phyloP scores from a whole-genome alignment of 352 stramenopile species.

The Globisporangium iwayamae region DNA sequence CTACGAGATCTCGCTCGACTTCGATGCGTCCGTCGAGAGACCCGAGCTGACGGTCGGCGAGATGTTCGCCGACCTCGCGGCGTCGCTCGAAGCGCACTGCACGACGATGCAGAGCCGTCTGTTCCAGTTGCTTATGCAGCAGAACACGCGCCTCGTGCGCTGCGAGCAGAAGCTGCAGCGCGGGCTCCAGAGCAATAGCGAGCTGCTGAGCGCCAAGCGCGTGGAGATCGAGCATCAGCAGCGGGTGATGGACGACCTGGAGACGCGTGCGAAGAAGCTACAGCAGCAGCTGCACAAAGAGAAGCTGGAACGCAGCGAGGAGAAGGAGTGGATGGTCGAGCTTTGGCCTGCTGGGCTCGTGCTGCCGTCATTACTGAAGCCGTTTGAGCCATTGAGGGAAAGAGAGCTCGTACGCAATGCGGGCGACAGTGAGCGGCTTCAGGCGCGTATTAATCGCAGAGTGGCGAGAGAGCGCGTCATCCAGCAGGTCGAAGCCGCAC shows the following conservation, averaged over 20 bases:
- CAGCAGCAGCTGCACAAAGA: conserved; percentile 29
- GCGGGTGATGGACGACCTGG: conserved; percentile 8
- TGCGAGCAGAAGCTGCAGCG: conserved; percentile 8
- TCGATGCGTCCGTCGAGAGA: neutral
- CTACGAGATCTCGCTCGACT: conserved; percentile 18
- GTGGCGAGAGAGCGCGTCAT: conserved; percentile 36
- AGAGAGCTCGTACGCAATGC: conserved; percentile 24
- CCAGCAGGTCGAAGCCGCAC: conserved; percentile 34
- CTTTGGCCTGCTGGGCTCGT: conserved; percentile 62
- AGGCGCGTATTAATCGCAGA: conserved; percentile 36
- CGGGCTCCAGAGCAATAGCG: neutral
- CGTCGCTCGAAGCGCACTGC: neutral
- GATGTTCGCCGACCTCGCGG: neutral
- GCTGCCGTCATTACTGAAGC: conserved; percentile 52
- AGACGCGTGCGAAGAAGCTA: conserved; percentile 18
- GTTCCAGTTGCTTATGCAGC: neutral
- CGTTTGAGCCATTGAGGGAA: conserved; percentile 20
- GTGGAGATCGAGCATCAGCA: neutral
- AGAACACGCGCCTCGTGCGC: conserved; percentile 5
- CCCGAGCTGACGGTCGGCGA: neutral
- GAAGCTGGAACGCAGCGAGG: conserved; percentile 41
- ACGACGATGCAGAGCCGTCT: conserved; percentile 5
- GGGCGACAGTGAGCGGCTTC: conserved; percentile 24
- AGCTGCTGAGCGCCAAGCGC: neutral
- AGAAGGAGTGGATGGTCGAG: conserved; percentile 58